Conservation (phyloP, 1,284 basidiomycete species). For the Rhodotorula glutinis region DNA sequence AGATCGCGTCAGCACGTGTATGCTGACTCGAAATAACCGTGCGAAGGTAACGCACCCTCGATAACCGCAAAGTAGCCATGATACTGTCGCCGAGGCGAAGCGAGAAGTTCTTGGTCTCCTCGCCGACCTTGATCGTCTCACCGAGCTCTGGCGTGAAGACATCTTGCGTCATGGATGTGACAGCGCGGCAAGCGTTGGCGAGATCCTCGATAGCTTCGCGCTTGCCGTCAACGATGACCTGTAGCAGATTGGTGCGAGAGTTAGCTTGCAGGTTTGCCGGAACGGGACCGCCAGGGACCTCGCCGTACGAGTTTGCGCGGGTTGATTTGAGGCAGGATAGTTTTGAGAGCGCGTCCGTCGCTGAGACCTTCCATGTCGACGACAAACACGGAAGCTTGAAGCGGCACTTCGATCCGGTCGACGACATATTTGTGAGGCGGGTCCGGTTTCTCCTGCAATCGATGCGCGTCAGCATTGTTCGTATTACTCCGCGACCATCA, state of each 20-base stretch:
- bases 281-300: no score
- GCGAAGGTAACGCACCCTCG: constrained; percentile 60
- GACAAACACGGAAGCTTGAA: constrained; percentile 80
- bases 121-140: constrained; percentile 81
- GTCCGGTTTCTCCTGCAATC: constrained; percentile 54
- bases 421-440: constrained; percentile 88
- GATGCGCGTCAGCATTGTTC: background rate
- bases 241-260: no score
- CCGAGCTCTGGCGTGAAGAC: constrained; percentile 73
- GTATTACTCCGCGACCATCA: background rate
- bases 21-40: no score
- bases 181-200: constrained; percentile 72
- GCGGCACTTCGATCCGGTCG: constrained; percentile 67
- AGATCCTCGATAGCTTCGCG: constrained; percentile 65
- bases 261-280: no score
- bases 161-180: constrained; percentile 80
- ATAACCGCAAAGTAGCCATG: constrained; percentile 75
- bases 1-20: no score
- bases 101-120: constrained; percentile 91
- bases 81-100: constrained; percentile 88
- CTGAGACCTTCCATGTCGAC: constrained; percentile 95
- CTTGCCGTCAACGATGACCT: constrained; percentile 85
- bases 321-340: constrained; percentile 92
- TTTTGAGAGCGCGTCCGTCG: constrained; percentile 94
- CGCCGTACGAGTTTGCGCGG: constrained; percentile 87